Evolutionary conservation across 257 asterid genomes (phyloP).

Genomic region (Cordia subcordata): DNA sequence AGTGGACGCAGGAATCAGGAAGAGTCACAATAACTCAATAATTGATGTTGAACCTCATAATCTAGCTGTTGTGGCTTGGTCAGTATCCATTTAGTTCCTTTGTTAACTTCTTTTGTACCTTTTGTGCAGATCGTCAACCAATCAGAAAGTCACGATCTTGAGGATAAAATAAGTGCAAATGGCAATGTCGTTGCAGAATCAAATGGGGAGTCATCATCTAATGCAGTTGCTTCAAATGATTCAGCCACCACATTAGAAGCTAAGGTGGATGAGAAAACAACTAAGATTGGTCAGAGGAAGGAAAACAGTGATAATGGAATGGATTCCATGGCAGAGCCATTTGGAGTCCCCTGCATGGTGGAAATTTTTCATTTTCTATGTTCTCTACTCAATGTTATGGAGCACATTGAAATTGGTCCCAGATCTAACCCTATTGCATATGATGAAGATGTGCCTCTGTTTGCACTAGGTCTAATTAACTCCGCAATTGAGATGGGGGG

Average conservation of each 20-base stretch:
- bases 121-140: conserved; percentile 37
- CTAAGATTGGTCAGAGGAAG: conserved; percentile 25
- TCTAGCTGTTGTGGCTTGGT: background rate
- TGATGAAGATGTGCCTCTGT: conserved; percentile 95
- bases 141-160: conserved; percentile 24
- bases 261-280: conserved; percentile 21
- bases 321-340: conserved; percentile 64
- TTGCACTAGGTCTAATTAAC: conserved; percentile 89
- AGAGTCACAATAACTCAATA: no score
- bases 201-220: conserved; percentile 18
- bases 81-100: background rate
- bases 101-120: background rate
- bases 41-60: no score
- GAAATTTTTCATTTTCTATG: conserved; percentile 88
- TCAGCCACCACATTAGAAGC: conserved; percentile 7
- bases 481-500: conserved; percentile 89
- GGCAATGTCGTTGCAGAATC: conserved; percentile 34
- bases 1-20: no score
- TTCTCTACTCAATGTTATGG: conserved; percentile 83
- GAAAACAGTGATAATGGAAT: conserved; percentile 27
- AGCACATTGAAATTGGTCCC: conserved; percentile 57
- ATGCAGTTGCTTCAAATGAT: conserved; percentile 15
- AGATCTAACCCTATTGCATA: conserved; percentile 75
- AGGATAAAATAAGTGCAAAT: conserved; percentile 34
- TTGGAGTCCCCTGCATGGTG: conserved; percentile 91